Conservation (phyloP, 306 rosid genomes). For the Begonia fuchsioides region DNA sequence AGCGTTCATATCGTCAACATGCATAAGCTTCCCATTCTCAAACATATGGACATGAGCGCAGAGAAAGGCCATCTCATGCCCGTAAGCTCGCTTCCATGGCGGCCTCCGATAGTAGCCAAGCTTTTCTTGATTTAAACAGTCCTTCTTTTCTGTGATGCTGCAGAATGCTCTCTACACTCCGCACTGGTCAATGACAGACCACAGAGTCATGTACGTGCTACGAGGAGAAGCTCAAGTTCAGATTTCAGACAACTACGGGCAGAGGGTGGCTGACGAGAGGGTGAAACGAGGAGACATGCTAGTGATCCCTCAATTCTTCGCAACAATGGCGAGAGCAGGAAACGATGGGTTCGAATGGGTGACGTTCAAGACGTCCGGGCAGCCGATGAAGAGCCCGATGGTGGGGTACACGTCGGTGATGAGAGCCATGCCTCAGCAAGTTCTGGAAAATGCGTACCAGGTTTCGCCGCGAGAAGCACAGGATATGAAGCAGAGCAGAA, state of each 20-base stretch:
- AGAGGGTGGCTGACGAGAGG: conserved; percentile 6
- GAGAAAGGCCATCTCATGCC: conserved; percentile 16
- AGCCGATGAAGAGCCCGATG: conserved; percentile 13
- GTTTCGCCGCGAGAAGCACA: conserved; percentile 8
- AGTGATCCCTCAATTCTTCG: conserved; percentile 12
- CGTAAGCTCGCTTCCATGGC: conserved; percentile 1
- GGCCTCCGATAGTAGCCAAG: too few relatives aligned
- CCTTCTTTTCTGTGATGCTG: background rate
- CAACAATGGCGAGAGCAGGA: background rate
- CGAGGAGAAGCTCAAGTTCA: conserved; percentile 15
- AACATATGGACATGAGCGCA: conserved; percentile 11
- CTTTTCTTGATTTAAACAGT: background rate
- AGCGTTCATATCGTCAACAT: conserved; percentile 12
- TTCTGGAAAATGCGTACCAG: conserved; percentile 8
- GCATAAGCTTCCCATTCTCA: conserved; percentile 13
- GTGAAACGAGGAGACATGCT: conserved; percentile 10
- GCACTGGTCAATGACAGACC: conserved; percentile 15
- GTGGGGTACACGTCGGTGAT: conserved; percentile 15
- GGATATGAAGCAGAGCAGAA: conserved; percentile 11
- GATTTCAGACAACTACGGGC: conserved; percentile 9
- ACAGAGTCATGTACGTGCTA: conserved; percentile 14
- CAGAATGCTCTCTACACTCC: conserved; percentile 13
- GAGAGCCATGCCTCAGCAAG: conserved; percentile 8
- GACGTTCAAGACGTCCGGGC: conserved; percentile 7
- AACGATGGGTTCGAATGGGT: conserved; percentile 13